These are phyloP conservation scores for Nematocida displodere DNA, from an alignment of 371 early-diverging fungal genomes.

Conservation along the genomic window DNA sequence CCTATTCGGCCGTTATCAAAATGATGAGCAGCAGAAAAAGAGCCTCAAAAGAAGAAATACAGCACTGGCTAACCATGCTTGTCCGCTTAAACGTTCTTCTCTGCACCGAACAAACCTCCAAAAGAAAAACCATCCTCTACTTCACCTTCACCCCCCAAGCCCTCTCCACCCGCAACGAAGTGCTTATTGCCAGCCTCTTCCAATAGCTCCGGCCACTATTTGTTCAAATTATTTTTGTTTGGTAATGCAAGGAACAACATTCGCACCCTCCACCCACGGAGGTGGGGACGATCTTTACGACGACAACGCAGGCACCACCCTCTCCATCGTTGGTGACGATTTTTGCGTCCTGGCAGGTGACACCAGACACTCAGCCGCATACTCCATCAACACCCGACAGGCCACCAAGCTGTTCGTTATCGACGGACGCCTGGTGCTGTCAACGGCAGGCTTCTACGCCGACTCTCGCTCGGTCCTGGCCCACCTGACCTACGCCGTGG, in stretches of 20 bases:
- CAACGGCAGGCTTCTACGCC: conserved; percentile 83
- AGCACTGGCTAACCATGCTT: background rate
- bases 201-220: background rate
- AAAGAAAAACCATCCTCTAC: background rate
- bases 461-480: conserved; percentile 80
- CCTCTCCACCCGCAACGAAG: background rate
- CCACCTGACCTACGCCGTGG: conserved; percentile 71
- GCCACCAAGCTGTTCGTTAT: conserved; percentile 81
- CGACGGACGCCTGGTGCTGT: conserved; percentile 71
- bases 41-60: background rate
- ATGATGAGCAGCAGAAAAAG: conserved; percentile 2
- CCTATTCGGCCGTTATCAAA: background rate
- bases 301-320: conserved; percentile 74
- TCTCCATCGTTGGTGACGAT: conserved; percentile 86
- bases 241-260: background rate
- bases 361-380: conserved; percentile 89
- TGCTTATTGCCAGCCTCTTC: background rate
- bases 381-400: conserved; percentile 84
- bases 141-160: background rate
- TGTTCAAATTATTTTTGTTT: background rate
- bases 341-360: conserved; percentile 88
- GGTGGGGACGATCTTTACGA: conserved; percentile 65
- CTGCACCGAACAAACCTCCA: background rate
- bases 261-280: no score
- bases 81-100: background rate